Base-by-base conservation (phyloP, 345 rosid species). In the Streptanthus diversifolius region DNA sequence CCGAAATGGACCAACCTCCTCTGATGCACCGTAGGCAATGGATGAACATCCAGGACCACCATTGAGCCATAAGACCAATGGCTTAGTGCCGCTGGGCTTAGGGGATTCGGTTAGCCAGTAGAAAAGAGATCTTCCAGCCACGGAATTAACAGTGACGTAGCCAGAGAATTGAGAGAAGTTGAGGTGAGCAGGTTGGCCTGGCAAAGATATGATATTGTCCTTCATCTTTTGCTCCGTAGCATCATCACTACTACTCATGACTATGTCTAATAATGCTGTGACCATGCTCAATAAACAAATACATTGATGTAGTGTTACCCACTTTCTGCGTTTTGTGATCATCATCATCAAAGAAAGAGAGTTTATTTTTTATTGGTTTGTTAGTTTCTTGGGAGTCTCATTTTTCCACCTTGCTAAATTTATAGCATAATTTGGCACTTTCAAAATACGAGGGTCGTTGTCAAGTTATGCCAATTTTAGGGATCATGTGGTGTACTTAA, bases 21-120 rank as follows among this genome's bases (percentile, higher is more conserved):
- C 96, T 0, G 91, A 88, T 25, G 95, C 96, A 22, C 98, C 96
- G 0, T 85, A 91, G 3, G 90, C 98, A 15, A 90, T 75, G 0
- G 98, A 93, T 0, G 98, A 93, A 70, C 98, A 93, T 6, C 98
- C 97, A 0, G 97, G 98, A 56, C 97, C 98, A 29, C 97, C 97
- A 63, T 88, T 90, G 67, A 93, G 93, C 97, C 98, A 88, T 14
- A 90, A 47, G 8, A 90, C 85, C 33, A 90, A 49, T 0, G 97
- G 96, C 75, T 65, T 86, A 0, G 77, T 70, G 0, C 12, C n/a
- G 5, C 86, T 83, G 1, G 32, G 69, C 3, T 27, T 58, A 2
- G 91, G 82, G 2, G 80, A 82, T 80, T 86, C 81, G 4, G 79
- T 74, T 71, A 93, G 57, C 97, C 97, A 93, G 37, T 90, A 93